These are phyloP conservation scores for Leishmania major DNA, from an alignment of 208 protist genomes.

Conservation along the genomic window DNA sequence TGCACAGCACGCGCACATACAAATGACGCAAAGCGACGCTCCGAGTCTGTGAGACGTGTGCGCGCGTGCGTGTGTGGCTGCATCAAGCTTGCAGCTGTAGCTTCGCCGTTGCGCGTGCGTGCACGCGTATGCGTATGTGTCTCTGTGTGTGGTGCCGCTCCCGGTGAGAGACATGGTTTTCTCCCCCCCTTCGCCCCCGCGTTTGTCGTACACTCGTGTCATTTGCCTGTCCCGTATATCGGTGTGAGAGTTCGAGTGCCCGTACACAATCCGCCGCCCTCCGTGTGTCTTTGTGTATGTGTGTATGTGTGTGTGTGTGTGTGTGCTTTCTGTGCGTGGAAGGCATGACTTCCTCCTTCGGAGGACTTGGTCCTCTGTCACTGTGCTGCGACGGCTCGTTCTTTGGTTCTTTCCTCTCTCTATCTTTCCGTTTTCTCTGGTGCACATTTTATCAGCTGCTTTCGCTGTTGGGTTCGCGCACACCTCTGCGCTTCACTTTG, in stretches of 20 bases:
- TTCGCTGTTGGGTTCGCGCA: constrained; percentile 4
- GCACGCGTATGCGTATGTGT: not conserved
- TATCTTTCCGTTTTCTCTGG: not conserved
- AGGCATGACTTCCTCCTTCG: no score
- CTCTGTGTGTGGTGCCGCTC: not conserved
- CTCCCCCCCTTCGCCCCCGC: not conserved
- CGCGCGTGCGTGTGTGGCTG: not conserved
- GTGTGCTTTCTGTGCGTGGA: no score
- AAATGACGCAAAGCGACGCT: not conserved
- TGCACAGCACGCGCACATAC: not conserved
- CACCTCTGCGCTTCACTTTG: not conserved
- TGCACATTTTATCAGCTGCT: not conserved
- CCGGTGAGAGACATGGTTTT: not conserved
- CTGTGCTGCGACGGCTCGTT: no score
- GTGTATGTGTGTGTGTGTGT: not conserved
- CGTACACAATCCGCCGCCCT: not conserved
- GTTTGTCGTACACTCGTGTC: not conserved
- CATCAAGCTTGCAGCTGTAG: not conserved
- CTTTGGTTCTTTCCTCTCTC: not conserved
- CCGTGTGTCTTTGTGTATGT: not conserved
- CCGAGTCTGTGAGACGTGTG: not conserved
- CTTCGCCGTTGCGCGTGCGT: not conserved
- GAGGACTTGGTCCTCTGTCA: no score
- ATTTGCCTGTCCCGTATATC: not conserved
- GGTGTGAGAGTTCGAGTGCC: not conserved